Evolutionary conservation across 2,329 filamentous ascomycete species (phyloP), one percentile per base, ranked within the genome.

Genomic region (Aspergillus calidoustus): DNA sequence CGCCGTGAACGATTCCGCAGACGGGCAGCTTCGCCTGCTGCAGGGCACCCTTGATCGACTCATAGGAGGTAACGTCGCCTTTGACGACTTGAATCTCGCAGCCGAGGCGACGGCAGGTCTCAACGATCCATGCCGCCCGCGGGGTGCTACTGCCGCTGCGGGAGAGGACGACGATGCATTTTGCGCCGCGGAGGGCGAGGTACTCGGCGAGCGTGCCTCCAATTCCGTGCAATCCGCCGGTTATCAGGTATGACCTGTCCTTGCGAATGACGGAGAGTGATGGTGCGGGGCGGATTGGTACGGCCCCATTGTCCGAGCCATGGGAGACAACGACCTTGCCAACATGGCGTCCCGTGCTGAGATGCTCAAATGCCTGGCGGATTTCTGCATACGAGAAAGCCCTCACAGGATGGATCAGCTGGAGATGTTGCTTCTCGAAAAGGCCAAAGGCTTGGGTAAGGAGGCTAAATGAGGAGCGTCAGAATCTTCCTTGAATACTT

Each of bases 261-360:
- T 15, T 38, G 31, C 31, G 31, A 3, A 38, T 15, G 31, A 38
- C 31, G 31, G 31, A 38, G 4, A 15, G 4, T 38, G 31, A 11
- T 5, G 28, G 30, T 11, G 30, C 50, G 8, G 50, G 30, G 3
- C 28, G n/a, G 4, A 52, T 23, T 13, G 50, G 11, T 2, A 52
- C 30, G 9, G 31, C 31, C 23, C n/a, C 13, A 19, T 19, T 9
- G 34, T 23, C n/a, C 13, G n/a, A 4, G n/a, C 30, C 30, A 9
- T 31, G 3, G n/a, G 50, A 52, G 31, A 52, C 38, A 13, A 80
- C 74, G 2, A 80, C 64, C 62, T 80, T 80, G 7, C 79, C 78
- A 1, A 77, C 72, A 52, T 79, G 76, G 2, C 66, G 64, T 0
- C 76, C 76, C 2, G 66, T 51, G 7, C 72, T 71, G 48, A 80